A percentile compares a stretch with the other conserved stretches of the same genome.
Evolutionary conservation across 225 moss, liverwort and hornwort genomes (phyloP).

Genomic region (Ulota crispa): DNA sequence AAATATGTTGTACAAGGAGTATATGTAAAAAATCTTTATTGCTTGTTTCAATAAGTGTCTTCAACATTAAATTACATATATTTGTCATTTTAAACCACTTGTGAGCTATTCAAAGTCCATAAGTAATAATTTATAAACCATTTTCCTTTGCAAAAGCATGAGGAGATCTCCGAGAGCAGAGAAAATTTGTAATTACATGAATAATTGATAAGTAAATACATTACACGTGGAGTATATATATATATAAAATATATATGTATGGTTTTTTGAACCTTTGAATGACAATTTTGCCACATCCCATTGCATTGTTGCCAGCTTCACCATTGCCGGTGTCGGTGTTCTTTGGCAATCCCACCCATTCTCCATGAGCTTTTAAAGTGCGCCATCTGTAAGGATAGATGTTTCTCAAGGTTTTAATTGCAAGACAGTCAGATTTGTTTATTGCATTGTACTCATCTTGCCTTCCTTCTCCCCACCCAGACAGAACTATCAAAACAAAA

Average conservation of each 20-base stretch:
- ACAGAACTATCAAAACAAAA: slow-evolving; percentile 58
- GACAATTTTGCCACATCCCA: slow-evolving; percentile 81
- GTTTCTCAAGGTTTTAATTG: slow-evolving; percentile 48
- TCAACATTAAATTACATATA: too few species aligned
- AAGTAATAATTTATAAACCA: too few species aligned
- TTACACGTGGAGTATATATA: neutral
- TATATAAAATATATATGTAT: neutral
- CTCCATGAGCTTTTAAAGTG: slow-evolving; percentile 78
- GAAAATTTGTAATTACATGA: too few species aligned
- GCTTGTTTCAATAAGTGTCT: too few species aligned
- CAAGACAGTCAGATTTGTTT: slow-evolving; percentile 48
- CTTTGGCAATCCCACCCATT: slow-evolving; percentile 75
- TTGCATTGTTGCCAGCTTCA: slow-evolving; percentile 77
- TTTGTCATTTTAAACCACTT: too few species aligned
- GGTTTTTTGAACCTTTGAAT: slow-evolving; percentile 51
- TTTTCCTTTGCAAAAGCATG: too few species aligned
- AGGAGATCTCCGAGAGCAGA: too few species aligned
- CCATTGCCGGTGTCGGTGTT: slow-evolving; percentile 67
- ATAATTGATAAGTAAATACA: too few species aligned
- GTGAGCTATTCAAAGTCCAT: too few species aligned
- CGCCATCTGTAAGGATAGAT: slow-evolving; percentile 66
- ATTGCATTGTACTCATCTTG: slow-evolving; percentile 81
- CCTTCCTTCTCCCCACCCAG: slow-evolving; percentile 79
- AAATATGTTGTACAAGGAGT: too few species aligned
- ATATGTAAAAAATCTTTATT: too few species aligned